Evolutionary conservation across 345 rosid genomes (phyloP).

Genomic region (Xanthoceras sorbifolium): DNA sequence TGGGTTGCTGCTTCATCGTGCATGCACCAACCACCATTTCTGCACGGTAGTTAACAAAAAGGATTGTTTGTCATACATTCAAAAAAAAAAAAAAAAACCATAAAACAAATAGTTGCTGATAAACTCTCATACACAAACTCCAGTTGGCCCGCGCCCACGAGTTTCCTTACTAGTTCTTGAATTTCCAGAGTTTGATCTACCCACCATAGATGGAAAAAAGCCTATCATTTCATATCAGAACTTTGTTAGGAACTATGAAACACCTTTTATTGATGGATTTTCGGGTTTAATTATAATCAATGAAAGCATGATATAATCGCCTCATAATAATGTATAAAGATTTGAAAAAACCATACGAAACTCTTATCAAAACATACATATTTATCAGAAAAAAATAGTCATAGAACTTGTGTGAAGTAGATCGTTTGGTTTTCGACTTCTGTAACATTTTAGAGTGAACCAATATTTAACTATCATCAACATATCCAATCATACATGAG

Average conservation of each 20-base stretch:
- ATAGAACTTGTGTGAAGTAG: too few species aligned
- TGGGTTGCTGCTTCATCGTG: slow-evolving; percentile 83
- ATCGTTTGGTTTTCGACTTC: too few species aligned
- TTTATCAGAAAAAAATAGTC: too few species aligned
- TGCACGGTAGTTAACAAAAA: slow-evolving; percentile 31
- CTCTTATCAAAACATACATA: too few species aligned
- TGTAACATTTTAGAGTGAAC: too few species aligned
- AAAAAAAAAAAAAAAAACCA: background rate
- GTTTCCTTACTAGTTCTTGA: slow-evolving; percentile 62
- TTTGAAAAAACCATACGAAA: too few species aligned
- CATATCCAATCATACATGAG: too few species aligned
- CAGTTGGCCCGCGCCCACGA: slow-evolving; percentile 62
- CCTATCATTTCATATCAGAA: slow-evolving; percentile 39
- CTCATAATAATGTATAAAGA: too few species aligned
- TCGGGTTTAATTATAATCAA: too few species aligned
- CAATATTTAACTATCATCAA: too few species aligned
- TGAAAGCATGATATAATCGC: too few species aligned
- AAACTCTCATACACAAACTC: slow-evolving; percentile 69
- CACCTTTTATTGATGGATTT: too few species aligned
- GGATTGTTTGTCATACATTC: background rate
- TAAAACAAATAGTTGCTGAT: background rate
- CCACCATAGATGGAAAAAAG: slow-evolving; percentile 92
- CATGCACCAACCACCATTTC: slow-evolving; percentile 97
- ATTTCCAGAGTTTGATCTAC: slow-evolving; percentile 53
- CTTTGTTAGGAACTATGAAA: background rate